phyloP scores from a whole-genome alignment of 2,329 filamentous ascomycete species.

The Fusarium albidum region DNA sequence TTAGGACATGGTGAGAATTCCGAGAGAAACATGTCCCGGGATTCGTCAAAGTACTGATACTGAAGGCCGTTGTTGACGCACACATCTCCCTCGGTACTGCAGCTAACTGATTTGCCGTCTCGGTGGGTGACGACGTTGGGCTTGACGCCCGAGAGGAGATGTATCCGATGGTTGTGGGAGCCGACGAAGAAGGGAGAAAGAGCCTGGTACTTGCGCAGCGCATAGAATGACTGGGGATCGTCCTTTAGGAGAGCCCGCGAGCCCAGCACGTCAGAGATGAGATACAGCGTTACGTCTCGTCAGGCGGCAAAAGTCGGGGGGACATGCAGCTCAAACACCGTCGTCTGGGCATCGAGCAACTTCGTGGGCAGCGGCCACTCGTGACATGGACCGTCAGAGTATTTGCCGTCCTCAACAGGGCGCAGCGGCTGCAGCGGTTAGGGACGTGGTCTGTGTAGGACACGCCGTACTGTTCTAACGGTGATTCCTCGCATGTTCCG shows the following conservation, averaged over 20 bases:
- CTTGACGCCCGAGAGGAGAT: slow-evolving; percentile 32
- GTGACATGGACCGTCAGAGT: slow-evolving; percentile 55
- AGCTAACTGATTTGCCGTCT: not conserved
- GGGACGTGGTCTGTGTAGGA: slow-evolving; percentile 2
- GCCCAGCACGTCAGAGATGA: slow-evolving; percentile 52
- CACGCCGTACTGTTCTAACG: not conserved
- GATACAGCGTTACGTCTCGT: slow-evolving; percentile 56
- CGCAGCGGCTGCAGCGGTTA: slow-evolving; percentile 49
- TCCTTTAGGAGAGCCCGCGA: not conserved
- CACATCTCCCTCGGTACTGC: slow-evolving; percentile 18
- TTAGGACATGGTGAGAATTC: not conserved
- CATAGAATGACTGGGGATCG: not conserved
- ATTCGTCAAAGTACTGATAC: slow-evolving; percentile 28
- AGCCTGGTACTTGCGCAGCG: slow-evolving; percentile 10
- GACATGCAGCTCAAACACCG: slow-evolving; percentile 61
- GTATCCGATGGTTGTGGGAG: not conserved
- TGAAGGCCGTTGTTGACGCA: slow-evolving; percentile 37
- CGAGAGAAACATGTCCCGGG: not conserved
- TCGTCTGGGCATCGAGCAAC: slow-evolving; percentile 48
- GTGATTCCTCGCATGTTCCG: slow-evolving; percentile 12
- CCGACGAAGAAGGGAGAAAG: slow-evolving; percentile 9
- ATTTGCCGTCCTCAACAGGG: slow-evolving; percentile 40
- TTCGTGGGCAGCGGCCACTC: slow-evolving; percentile 64
- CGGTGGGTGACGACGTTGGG: slow-evolving; percentile 27
- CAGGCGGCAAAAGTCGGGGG: slow-evolving; percentile 55